Evolutionary conservation across 805 yeast species (phyloP), one percentile per base, ranked within the genome.

Genomic region (Grigorovia yakushimaensis): DNA sequence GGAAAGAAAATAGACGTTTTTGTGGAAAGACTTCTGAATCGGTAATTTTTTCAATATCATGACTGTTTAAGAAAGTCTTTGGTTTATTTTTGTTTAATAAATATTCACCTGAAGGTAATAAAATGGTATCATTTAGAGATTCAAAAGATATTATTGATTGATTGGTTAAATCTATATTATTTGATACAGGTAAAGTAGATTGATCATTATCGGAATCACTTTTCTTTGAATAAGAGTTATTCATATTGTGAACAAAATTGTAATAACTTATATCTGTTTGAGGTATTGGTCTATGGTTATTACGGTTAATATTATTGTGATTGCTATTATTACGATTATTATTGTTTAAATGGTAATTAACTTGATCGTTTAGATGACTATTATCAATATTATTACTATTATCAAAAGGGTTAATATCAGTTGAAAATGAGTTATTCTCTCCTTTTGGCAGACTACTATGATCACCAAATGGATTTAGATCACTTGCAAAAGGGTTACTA

Each of bases 1-100:
- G 48, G 47, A 73, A 74, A 1, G 80, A 69, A 49, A 81, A 73
- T 42, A 73, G 43, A 50, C 85, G 66, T 49, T 70, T 71, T 55
- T 80, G 79, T 41, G 64, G 60, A 45, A 47, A 61, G 2, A 65
- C 50, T 17, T 62, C 55, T 2, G 69, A 65, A 21, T 62, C 61
- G 5, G 67, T 62, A 21, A 64, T 66, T 49, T 60, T 64, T 47
- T 64, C 68, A 15, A 64, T 48, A 48, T 65, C 69, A 38, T 62
- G 61, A 37, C 56, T 46, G 45, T 61, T 64, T 47, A 65, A 49
- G 45, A 57, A 65, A 2, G 62, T 61, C 45, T 57, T 54, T 17
- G 67, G 66, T 44, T 52, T 57, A 47, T 62, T 59, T 42, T 49
- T 55, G 45, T 61, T 57, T 4, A 61, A 54, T 15, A 51, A 43